Base-by-base conservation (phyloP, 1,284 basidiomycete genomes). In the Ceratorhiza oryzae-sativae region DNA sequence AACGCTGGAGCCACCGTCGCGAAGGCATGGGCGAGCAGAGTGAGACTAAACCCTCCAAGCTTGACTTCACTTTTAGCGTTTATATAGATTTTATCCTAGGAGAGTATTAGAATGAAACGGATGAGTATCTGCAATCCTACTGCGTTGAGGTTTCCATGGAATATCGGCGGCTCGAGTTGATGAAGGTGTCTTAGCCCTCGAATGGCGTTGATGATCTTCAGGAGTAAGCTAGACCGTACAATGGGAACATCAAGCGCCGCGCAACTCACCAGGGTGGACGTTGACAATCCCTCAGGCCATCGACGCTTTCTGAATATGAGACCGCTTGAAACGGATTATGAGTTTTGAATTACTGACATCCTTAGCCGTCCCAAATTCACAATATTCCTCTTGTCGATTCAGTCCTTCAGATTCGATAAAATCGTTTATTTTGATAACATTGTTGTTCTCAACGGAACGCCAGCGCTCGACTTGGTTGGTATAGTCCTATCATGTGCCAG, bases 111-210 rank as follows among this genome's bases (percentile, higher is more conserved):
- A 39, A 39, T 39, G 8, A 39, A 39, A 18, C 55, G 36, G 36
- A 6, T 39, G 13, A 39, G 13, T 13, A 39, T 39, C 13, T 39
- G 6, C 2, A n/a, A n/a, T n/a, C 56, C 2, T 41, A 59, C 56
- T 15, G 56, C 36, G 36, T 59, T 59, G 10, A 59, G 36, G 36
- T 18, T 41, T 13, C 56, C 56, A 13, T 59, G 56, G 12, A 59
- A 10, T 10, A 59, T 25, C 5, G 56, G 56, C 18, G 56, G 56
- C 12, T 39, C 36, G 20, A 59, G 56, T n/a, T 59, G 34, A 36
- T 59, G 56, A 10, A 59, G 36, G 23, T 59, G 15, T 41, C 36
- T 41, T 8, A 59, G 36, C 13, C 56, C 56, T 23, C 10, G 20
- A 4, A 41, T 25, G 20, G n/a, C 36, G n/a, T 23, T n/a, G 20